These are phyloP conservation scores for Candida sp. DNA, from an alignment of 1,139 yeast genomes.

Conservation along the genomic window DNA sequence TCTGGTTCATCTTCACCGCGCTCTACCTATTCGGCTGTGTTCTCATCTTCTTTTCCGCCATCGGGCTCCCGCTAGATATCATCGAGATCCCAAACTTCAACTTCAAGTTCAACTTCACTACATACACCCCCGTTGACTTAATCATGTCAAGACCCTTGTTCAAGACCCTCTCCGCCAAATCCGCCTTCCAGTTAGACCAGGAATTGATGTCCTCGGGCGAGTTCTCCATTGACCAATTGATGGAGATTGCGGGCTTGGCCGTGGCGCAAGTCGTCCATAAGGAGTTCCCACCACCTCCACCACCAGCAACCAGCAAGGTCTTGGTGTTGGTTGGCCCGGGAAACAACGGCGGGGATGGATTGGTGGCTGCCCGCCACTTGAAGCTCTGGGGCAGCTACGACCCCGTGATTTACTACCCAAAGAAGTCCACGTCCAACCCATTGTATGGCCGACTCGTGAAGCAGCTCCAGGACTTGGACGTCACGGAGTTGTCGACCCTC, in stretches of 20 bases:
- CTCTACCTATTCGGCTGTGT: slow-evolving; percentile 4
- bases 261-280: slow-evolving; percentile 87
- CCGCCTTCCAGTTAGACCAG: slow-evolving; percentile 81
- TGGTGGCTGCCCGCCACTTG: slow-evolving; percentile 94
- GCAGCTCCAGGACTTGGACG: slow-evolving; percentile 62
- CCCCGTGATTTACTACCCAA: slow-evolving; percentile 76
- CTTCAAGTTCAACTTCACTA: not conserved
- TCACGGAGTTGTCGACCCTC: slow-evolving; percentile 45
- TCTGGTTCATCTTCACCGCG: not conserved
- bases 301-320: slow-evolving; percentile 30
- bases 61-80: not conserved
- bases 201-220: slow-evolving; percentile 88
- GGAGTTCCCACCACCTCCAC: slow-evolving; percentile 53
- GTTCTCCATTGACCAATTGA: slow-evolving; percentile 89
- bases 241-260: slow-evolving; percentile 96
- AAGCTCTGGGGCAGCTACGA: slow-evolving; percentile 73
- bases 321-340: slow-evolving; percentile 93
- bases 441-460: slow-evolving; percentile 51
- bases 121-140: not conserved
- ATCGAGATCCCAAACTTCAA: not conserved
- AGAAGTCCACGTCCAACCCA: slow-evolving; percentile 47
- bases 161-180: slow-evolving; percentile 57
- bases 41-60: not conserved
- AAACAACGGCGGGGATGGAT: slow-evolving; percentile 96
- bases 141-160: slow-evolving; percentile 15